Conservation (phyloP, 495 filamentous ascomycete genomes). For the Trichoderma reesei region DNA sequence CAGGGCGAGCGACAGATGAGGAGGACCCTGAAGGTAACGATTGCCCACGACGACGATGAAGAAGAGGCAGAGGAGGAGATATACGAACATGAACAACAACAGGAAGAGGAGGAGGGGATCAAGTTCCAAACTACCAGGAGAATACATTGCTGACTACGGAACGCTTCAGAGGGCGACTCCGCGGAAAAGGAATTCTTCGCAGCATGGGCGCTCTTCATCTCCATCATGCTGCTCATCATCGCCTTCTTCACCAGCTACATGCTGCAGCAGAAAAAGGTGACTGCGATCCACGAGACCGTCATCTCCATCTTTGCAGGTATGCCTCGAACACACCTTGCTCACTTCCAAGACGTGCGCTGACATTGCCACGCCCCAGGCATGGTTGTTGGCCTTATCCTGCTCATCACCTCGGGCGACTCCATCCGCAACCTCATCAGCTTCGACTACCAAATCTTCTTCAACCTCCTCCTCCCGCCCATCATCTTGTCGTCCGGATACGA, state of each 20-base stretch:
- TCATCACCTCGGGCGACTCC: conserved; percentile 64
- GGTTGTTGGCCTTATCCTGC: conserved; percentile 85
- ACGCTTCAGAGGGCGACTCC: conserved; percentile 33
- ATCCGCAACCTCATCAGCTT: conserved; percentile 87
- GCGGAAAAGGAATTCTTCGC: conserved; percentile 79
- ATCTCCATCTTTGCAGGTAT: conserved; percentile 93
- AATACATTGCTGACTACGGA: conserved; percentile 16
- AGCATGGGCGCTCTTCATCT: conserved; percentile 94
- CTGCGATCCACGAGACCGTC: conserved; percentile 95
- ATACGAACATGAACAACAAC: background rate
- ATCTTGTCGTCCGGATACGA: conserved; percentile 97
- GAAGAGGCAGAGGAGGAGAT: background rate
- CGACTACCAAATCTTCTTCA: conserved; percentile 99
- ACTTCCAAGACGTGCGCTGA: background rate
- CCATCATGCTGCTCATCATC: conserved; percentile 83
- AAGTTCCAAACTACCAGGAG: background rate
- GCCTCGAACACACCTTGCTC: conserved; percentile 19
- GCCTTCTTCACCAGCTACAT: conserved; percentile 97
- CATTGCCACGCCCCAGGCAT: conserved; percentile 55
- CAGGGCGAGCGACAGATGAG: conserved; percentile 41
- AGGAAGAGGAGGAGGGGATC: too few species aligned
- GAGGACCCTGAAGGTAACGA: conserved; percentile 39
- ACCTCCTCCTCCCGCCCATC: conserved; percentile 91
- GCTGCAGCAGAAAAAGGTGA: conserved; percentile 86
- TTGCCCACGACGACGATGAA: conserved; percentile 7